Conservation (phyloP, 371 early-diverging fungal species). For the Cokeromyces recurvatus region DNA sequence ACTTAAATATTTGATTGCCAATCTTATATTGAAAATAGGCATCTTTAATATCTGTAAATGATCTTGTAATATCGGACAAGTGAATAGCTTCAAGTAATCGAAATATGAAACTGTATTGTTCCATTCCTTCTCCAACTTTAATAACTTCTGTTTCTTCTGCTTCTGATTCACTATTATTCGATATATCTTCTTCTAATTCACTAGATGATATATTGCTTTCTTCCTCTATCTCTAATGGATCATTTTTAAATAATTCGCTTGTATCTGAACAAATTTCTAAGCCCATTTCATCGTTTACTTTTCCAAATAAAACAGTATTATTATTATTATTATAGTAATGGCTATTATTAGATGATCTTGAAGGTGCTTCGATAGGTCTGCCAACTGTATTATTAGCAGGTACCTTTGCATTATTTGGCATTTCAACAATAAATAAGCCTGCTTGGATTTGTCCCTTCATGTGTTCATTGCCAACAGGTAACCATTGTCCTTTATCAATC, state of each 20-base stretch:
- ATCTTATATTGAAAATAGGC: conserved; percentile 13
- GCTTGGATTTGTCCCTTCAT: conserved; percentile 21
- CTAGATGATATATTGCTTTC: too few relatives aligned
- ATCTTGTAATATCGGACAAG: conserved; percentile 2
- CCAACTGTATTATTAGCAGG: conserved; percentile 19
- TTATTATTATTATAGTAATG: neutral
- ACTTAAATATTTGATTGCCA: conserved; percentile 8
- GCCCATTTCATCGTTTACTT: conserved; percentile 17
- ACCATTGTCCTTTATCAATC: conserved; percentile 38
- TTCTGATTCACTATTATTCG: neutral
- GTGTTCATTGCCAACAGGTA: conserved; percentile 5
- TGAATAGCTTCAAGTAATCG: conserved; percentile 11
- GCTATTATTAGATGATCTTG: conserved; percentile 1
- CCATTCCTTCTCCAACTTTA: conserved; percentile 11
- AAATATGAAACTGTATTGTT: conserved; percentile 12
- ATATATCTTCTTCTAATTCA: conserved; percentile 1
- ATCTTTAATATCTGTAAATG: neutral
- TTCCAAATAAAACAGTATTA: too few relatives aligned
- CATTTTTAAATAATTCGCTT: conserved; percentile 6
- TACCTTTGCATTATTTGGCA: conserved; percentile 18
- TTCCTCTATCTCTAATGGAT: neutral
- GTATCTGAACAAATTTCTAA: conserved; percentile 22
- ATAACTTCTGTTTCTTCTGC: conserved; percentile 1
- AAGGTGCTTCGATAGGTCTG: conserved; percentile 18
- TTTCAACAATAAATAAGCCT: conserved; percentile 30